A percentile compares a stretch with the other conserved stretches of the same genome.
phyloP scores from a whole-genome alignment of 2,329 filamentous ascomycete genomes.

The Ophiocordyceps camponoti-floridani region DNA sequence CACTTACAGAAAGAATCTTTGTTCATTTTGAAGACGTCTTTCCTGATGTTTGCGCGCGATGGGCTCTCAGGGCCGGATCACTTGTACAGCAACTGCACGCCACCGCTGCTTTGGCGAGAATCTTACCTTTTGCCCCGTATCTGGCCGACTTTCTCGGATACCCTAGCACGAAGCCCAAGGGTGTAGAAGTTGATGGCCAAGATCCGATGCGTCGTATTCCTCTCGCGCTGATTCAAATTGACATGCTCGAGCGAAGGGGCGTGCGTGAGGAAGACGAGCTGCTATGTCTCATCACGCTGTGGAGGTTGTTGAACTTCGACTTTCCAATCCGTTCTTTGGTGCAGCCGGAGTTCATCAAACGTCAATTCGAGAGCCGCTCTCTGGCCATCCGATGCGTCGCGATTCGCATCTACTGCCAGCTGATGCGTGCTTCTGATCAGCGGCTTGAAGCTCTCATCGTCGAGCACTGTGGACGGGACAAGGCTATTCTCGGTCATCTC shows the following conservation, averaged over 20 bases:
- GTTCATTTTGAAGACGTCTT: slow-evolving; percentile 57
- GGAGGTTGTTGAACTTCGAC: slow-evolving; percentile 67
- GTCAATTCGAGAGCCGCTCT: slow-evolving; percentile 43
- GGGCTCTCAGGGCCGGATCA: slow-evolving; percentile 34
- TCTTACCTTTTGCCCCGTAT: slow-evolving; percentile 69
- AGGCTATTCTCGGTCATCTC: slow-evolving; percentile 48
- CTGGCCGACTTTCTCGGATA: slow-evolving; percentile 55
- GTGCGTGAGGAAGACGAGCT: slow-evolving; percentile 6
- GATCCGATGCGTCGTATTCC: slow-evolving; percentile 4
- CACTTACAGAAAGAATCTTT: slow-evolving; percentile 57
- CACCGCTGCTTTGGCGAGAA: slow-evolving; percentile 57
- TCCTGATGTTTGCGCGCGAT: slow-evolving; percentile 68
- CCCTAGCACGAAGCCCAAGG: background rate
- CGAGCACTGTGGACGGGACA: slow-evolving; percentile 42
- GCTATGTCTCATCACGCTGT: slow-evolving; percentile 30
- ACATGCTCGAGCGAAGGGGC: slow-evolving; percentile 1
- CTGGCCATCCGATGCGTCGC: slow-evolving; percentile 60
- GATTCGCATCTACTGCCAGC: slow-evolving; percentile 61
- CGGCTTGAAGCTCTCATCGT: slow-evolving; percentile 56
- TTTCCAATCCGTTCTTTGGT: slow-evolving; percentile 44
- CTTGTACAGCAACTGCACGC: slow-evolving; percentile 20
- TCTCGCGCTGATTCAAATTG: slow-evolving; percentile 12
- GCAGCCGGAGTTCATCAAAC: slow-evolving; percentile 48
- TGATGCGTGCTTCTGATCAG: slow-evolving; percentile 63
- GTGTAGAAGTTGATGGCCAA: too few relatives aligned